Base-by-base conservation (phyloP, 1,284 basidiomycete genomes). In the Cutaneotrichosporon daszewskae region DNA sequence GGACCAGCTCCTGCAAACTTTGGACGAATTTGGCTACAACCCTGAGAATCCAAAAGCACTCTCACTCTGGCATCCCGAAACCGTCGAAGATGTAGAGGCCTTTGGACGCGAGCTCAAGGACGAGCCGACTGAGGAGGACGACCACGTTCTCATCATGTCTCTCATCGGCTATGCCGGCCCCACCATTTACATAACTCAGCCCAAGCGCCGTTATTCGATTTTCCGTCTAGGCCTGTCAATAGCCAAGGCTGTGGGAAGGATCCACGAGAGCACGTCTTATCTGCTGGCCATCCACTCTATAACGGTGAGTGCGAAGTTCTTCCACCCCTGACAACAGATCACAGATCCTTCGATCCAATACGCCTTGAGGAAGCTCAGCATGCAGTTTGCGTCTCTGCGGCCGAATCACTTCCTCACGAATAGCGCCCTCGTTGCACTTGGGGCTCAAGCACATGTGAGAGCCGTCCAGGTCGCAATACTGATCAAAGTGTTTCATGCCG, bases 121-220 rank as follows among this genome's bases (percentile, higher is more conserved):
- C 5, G 19, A 32, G 14, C 31, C 43, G 1, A 32, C 31, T 14
- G 54, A 49, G 16, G 44, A 50, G 14, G 47, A 53, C 20, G 36
- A 45, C 3, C 40, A 34, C 9, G 45, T 50, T 10, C 47, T 57
- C n/a, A 51, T 58, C 23, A 54, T 54, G 43, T 43, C 50, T 5
- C 20, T 64, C 13, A 45, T 64, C 10, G 45, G 53, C 45, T 54
- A 53, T 27, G 60, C 57, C 20, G 60, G 59, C 2, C 48, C 62
- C 1, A 55, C 57, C 2, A 47, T 62, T 4, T 64, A 54, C 43
- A 49, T 54, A 14, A 48, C 53, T 2, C 37, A 50, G 20, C 50
- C 54, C 26, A 35, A 54, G 18, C 40, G 38, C 2, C 46, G 57
- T 0, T 17, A 20, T 6, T 36, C 34, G 14, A 25, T 57, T 14